Conservation (phyloP, 179 eudicot species). For the Vitellaria paradoxa region DNA sequence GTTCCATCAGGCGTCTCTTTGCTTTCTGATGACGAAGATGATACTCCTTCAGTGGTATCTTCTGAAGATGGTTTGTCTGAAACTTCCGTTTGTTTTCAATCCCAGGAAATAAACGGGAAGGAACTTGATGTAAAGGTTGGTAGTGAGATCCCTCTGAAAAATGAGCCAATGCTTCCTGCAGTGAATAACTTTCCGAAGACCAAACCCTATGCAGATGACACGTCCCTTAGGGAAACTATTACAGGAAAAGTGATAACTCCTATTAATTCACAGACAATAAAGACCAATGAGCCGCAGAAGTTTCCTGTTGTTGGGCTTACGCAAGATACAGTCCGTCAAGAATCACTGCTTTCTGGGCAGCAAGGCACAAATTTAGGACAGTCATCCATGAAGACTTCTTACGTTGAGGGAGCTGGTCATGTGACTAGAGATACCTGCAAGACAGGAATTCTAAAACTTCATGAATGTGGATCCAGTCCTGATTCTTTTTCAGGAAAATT, state of each 20-base stretch:
- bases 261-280: constrained; percentile 21
- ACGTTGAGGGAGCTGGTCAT: constrained; percentile 17
- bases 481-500: constrained; percentile 27
- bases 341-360: constrained; percentile 18
- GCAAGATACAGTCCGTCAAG: constrained; percentile 18
- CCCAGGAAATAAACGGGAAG: constrained; percentile 28
- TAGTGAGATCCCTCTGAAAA: constrained; percentile 24
- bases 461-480: constrained; percentile 26
- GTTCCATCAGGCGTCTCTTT: constrained; percentile 28
- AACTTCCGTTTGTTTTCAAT: constrained; percentile 19
- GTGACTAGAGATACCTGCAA: constrained; percentile 10
- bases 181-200: constrained; percentile 11
- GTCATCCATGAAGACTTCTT: constrained; percentile 24
- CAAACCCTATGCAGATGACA: constrained; percentile 18
- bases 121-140: constrained; percentile 27
- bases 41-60: constrained; percentile 20
- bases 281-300: constrained; percentile 24
- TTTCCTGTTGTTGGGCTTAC: constrained; percentile 16
- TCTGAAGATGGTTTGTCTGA: constrained; percentile 22
- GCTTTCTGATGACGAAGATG: constrained; percentile 45
- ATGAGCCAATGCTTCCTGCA: constrained; percentile 21
- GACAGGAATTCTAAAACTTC: constrained; percentile 23
- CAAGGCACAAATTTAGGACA: constrained; percentile 21
- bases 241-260: constrained; percentile 21
- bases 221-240: constrained; percentile 19